phyloP scores from a whole-genome alignment of 2,329 filamentous ascomycete genomes.

The Phoma sp. region DNA sequence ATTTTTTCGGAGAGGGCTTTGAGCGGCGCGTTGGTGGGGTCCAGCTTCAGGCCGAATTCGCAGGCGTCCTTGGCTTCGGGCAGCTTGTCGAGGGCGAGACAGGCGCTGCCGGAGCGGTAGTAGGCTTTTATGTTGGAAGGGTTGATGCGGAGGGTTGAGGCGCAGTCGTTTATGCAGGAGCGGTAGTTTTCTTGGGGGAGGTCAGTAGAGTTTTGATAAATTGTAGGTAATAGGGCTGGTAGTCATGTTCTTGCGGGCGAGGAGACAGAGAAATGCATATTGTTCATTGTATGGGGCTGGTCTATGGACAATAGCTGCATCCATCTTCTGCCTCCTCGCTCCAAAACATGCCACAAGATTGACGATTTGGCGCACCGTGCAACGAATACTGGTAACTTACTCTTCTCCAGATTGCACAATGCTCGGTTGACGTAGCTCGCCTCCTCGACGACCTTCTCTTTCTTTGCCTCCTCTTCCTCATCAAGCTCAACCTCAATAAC shows the following conservation, averaged over 20 bases:
- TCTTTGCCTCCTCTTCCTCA: slow-evolving; percentile 64
- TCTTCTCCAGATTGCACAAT: slow-evolving; percentile 84
- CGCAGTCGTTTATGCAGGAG: slow-evolving; percentile 84
- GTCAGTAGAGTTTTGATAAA: background rate
- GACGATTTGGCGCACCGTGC: background rate
- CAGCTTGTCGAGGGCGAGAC: slow-evolving; percentile 79
- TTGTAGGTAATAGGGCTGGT: no score
- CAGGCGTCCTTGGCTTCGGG: slow-evolving; percentile 82
- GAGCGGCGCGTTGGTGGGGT: slow-evolving; percentile 72
- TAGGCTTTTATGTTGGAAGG: slow-evolving; percentile 84
- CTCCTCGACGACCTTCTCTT: slow-evolving; percentile 72
- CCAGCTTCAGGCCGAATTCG: slow-evolving; percentile 73
- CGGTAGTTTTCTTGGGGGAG: slow-evolving; percentile 75
- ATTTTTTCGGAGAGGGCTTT: slow-evolving; percentile 68
- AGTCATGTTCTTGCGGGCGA: background rate
- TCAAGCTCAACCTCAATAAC: slow-evolving; percentile 59
- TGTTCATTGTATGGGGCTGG: slow-evolving; percentile 10
- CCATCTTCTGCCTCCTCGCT: slow-evolving; percentile 3
- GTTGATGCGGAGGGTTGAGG: slow-evolving; percentile 78
- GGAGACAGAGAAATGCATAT: slow-evolving; percentile 2
- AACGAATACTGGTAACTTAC: slow-evolving; percentile 50
- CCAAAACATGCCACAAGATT: background rate
- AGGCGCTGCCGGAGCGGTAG: slow-evolving; percentile 81
- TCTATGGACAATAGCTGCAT: slow-evolving; percentile 10
- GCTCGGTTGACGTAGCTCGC: slow-evolving; percentile 85